phyloP scores from a whole-genome alignment of 495 filamentous ascomycete genomes.

The Aspergillus ellipticus region DNA sequence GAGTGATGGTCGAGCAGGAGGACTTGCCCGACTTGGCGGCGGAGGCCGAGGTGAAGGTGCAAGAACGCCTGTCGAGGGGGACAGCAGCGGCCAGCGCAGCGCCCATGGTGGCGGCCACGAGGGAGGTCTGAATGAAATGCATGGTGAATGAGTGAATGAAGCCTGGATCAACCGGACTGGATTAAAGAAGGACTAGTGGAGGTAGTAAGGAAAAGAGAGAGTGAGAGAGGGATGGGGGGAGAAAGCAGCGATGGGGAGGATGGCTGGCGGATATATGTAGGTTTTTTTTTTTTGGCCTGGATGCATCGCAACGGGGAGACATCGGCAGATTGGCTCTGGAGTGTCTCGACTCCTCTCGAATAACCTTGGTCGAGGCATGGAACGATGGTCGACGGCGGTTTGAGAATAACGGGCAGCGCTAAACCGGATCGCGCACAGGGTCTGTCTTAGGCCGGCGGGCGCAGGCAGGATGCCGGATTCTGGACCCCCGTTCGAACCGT shows the following conservation, averaged over 20 bases:
- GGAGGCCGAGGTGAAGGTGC: constrained; percentile 1
- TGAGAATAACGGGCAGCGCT: not conserved
- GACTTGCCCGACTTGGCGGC: constrained; percentile 21
- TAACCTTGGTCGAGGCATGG: not conserved
- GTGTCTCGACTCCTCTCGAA: no score
- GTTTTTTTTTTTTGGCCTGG: not conserved
- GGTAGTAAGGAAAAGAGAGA: not conserved
- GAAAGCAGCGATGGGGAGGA: not conserved
- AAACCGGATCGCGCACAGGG: not conserved
- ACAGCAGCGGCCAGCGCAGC: constrained; percentile 1
- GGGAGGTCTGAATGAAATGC: constrained; percentile 7
- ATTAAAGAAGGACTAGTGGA: not conserved
- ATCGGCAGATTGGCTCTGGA: not conserved
- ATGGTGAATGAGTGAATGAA: not conserved
- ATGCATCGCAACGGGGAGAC: not conserved
- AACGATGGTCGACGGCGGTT: not conserved
- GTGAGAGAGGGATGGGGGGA: not conserved
- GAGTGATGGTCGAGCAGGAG: constrained; percentile 50
- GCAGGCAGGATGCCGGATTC: not conserved
- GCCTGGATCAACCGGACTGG: not conserved
- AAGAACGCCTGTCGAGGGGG: not conserved
- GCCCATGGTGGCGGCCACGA: constrained; percentile 5
- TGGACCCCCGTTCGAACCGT: no score
- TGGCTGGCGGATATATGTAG: not conserved
- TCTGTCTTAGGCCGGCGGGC: not conserved